A percentile compares a stretch with the other conserved stretches of the same genome.
These are phyloP conservation scores for Globisporangium barbulae DNA, from an alignment of 352 stramenopile genomes.

Conservation along the genomic window DNA sequence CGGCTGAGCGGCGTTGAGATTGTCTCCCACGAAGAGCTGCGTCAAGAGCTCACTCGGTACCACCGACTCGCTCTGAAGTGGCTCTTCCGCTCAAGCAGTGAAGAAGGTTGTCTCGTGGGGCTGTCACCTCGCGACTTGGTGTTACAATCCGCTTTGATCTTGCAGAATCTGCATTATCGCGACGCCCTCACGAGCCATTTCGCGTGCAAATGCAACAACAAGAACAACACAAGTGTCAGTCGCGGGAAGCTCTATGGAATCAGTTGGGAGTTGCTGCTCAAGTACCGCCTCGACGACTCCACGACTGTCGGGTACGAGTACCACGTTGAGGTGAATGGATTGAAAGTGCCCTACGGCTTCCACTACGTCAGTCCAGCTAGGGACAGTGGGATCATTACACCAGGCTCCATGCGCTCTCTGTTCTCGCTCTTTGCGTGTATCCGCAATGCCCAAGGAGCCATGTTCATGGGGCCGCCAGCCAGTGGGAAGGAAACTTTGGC, in stretches of 20 bases:
- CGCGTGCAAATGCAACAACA: background rate
- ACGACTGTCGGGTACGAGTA: constrained; percentile 63
- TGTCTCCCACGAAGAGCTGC: background rate
- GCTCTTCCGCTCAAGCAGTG: background rate
- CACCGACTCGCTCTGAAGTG: background rate
- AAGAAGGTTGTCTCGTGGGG: too few species aligned
- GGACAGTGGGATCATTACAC: constrained; percentile 33
- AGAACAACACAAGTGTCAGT: background rate
- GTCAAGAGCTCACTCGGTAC: constrained; percentile 3
- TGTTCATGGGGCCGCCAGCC: constrained; percentile 21
- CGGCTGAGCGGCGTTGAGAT: background rate
- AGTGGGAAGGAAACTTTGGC: constrained; percentile 40
- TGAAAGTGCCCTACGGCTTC: constrained; percentile 62
- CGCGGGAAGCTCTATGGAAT: background rate
- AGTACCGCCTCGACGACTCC: constrained; percentile 58
- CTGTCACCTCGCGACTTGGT: constrained; percentile 22
- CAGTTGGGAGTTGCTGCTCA: constrained; percentile 55
- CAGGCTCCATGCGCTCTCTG: constrained; percentile 43
- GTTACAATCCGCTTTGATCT: constrained; percentile 26
- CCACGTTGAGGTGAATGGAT: constrained; percentile 45
- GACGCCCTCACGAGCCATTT: constrained; percentile 40
- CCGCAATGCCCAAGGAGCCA: constrained; percentile 27
- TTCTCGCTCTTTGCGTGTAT: constrained; percentile 51
- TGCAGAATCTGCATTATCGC: constrained; percentile 58
- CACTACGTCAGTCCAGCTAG: constrained; percentile 39